phyloP scores from a whole-genome alignment of 1,139 yeast species.

The Wickerhamomyces sp. region DNA sequence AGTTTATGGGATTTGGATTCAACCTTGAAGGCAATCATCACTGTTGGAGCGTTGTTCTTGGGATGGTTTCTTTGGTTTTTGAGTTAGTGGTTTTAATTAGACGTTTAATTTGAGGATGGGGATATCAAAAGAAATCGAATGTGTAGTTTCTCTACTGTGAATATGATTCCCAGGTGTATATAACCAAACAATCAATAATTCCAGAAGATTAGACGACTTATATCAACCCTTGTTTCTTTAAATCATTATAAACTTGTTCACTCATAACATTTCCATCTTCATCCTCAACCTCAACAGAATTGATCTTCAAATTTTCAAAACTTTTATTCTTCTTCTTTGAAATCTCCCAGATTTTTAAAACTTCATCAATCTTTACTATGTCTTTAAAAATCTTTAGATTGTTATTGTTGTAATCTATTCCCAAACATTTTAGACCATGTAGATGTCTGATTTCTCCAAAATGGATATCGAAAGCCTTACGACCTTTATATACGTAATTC shows the following conservation, averaged over 20 bases:
- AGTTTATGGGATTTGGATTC: not conserved
- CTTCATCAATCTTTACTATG: constrained; percentile 66
- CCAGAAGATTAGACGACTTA: constrained; percentile 16
- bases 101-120: too few species aligned
- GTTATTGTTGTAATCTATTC: constrained; percentile 43
- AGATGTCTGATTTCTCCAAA: constrained; percentile 65
- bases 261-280: constrained; percentile 91
- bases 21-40: too few species aligned
- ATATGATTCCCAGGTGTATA: too few species aligned
- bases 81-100: too few species aligned
- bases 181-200: too few species aligned
- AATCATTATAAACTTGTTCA: constrained; percentile 72
- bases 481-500: constrained; percentile 66
- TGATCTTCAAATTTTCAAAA: constrained; percentile 43
- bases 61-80: not conserved
- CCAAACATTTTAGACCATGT: constrained; percentile 71
- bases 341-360: constrained; percentile 49
- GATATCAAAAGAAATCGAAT: too few species aligned
- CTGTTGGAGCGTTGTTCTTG: not conserved
- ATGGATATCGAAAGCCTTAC: constrained; percentile 67
- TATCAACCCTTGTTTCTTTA: constrained; percentile 78
- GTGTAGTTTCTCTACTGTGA: too few species aligned
- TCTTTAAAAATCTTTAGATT: constrained; percentile 47
- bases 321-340: constrained; percentile 37
- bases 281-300: constrained; percentile 80